Conservation (phyloP, 2,329 filamentous ascomycete species). For the Cladophialophora immunda region DNA sequence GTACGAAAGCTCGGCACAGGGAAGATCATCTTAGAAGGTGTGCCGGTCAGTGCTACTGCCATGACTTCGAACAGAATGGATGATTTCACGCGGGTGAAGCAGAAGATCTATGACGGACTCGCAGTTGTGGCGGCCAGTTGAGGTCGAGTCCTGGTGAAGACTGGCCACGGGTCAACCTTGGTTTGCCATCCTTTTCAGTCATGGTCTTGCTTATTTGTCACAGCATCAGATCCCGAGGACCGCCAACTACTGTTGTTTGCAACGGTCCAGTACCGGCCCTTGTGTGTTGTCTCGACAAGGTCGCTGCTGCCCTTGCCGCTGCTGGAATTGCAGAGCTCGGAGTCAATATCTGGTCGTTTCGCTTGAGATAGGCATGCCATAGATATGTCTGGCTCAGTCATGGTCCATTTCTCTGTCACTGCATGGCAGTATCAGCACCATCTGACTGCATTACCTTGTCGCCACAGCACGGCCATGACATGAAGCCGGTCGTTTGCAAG, state of each 20-base stretch:
- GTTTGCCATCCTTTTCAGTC: constrained; percentile 17
- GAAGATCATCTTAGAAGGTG: constrained; percentile 84
- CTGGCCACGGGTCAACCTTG: background rate
- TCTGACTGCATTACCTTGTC: background rate
- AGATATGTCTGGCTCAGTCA: background rate
- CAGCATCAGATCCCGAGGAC: too few relatives aligned
- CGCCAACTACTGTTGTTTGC: background rate
- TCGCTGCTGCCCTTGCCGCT: background rate
- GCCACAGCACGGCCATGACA: background rate
- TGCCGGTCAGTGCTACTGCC: constrained; percentile 63
- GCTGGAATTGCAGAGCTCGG: background rate
- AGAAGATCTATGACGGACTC: constrained; percentile 90
- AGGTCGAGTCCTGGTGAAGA: constrained; percentile 24
- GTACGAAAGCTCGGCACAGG: constrained; percentile 90
- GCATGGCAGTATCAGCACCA: background rate
- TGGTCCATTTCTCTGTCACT: background rate
- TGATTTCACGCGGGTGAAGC: constrained; percentile 87
- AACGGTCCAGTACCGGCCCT: background rate
- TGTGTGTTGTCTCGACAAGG: background rate
- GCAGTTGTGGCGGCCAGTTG: constrained; percentile 84
- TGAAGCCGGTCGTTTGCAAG: background rate
- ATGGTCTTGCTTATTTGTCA: constrained; percentile 1
- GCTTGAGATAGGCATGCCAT: background rate
- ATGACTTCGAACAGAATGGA: constrained; percentile 61
- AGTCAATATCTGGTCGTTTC: background rate